Evolutionary conservation across 768 basidiomycete genomes (phyloP), one percentile per base, ranked within the genome.

Genomic region (Kwoniella botswanensis): DNA sequence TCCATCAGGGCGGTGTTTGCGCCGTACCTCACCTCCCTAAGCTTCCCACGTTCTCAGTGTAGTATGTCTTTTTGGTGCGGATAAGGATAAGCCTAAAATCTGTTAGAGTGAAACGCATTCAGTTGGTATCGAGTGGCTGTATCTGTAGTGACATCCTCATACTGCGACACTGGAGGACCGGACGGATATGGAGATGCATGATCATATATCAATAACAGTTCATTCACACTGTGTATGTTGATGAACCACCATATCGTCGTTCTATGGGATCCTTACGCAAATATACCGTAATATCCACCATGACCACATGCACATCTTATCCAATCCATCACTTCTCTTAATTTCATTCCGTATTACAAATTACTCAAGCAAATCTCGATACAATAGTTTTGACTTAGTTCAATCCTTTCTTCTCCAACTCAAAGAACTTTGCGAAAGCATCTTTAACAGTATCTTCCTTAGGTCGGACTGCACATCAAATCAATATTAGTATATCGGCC

Each of bases 401-500:
- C 62, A 64, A 69, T 26, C 72, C 72, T 9, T 63, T 55, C 70
- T 72, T 68, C 71, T 79, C 78, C 1, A 79, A 52, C 41, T 71
- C 72, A 22, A 79, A 64, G 61, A 79, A 63, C 43, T 66, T 60
- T 15, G 72, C 62, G 43, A 73, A 75, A 13, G 71, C 67, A 58
- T 74, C 76, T 46, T 62, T 71, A 63, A 77, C 59, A 26, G 74
- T 74, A 17, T 77, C 72, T 4, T 77, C 71, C 29, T 76, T 71
- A 17, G 73, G 65, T 59, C 70, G 71, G 65, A 74, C 77, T 78
- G 53, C 18, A 21, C 4, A 26, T 42, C 67, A 67, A 44, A 46
- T 3, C 43, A 24, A 22, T 3, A 55, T 62, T 65, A 52, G 59
- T n/a, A 50, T 54, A 2, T 6, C 56, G 17, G 24, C 17, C 50